Percentiles rank a stretch among this genome's conserved stretches.
phyloP scores from a whole-genome alignment of 768 basidiomycete species.

The Suillus hirtellus region DNA sequence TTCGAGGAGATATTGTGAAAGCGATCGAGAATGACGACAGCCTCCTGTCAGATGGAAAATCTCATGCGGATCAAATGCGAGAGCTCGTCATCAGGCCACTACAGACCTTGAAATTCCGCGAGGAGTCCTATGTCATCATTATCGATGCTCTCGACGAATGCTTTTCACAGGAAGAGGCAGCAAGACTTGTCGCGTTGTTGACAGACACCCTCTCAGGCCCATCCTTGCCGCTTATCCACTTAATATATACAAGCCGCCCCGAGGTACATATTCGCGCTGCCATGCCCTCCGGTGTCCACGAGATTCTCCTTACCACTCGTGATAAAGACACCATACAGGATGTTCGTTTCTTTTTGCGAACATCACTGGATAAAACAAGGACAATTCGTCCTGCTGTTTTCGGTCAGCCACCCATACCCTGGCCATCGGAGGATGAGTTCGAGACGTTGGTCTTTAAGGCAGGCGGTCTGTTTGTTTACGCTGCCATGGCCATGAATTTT shows the following conservation, averaged over 20 bases:
- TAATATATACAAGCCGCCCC: neutral
- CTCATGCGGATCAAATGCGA: slow-evolving; percentile 15
- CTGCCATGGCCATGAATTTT: slow-evolving; percentile 20
- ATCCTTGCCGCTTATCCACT: neutral
- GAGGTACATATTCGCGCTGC: neutral
- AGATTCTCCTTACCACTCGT: slow-evolving; percentile 10
- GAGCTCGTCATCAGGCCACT: slow-evolving; percentile 20
- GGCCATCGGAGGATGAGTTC: slow-evolving; percentile 20
- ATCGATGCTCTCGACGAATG: slow-evolving; percentile 16
- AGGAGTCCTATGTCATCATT: slow-evolving; percentile 5
- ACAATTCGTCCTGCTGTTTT: slow-evolving; percentile 8
- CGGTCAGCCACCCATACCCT: slow-evolving; percentile 11
- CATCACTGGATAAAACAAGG: slow-evolving; percentile 16
- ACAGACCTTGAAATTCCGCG: slow-evolving; percentile 6
- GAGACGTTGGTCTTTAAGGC: slow-evolving; percentile 17
- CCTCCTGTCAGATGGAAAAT: slow-evolving; percentile 6
- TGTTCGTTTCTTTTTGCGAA: slow-evolving; percentile 16
- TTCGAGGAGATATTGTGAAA: slow-evolving; percentile 12
- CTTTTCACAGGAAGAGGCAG: slow-evolving; percentile 15
- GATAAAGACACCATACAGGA: slow-evolving; percentile 16
- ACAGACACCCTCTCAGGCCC: slow-evolving; percentile 10
- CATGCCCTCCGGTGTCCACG: slow-evolving; percentile 10
- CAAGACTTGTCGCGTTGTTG: neutral
- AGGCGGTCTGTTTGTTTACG: slow-evolving; percentile 19
- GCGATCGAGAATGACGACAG: slow-evolving; percentile 17